Evolutionary conservation across 495 filamentous ascomycete species (phyloP).

Genomic region (Tuber borchii): DNA sequence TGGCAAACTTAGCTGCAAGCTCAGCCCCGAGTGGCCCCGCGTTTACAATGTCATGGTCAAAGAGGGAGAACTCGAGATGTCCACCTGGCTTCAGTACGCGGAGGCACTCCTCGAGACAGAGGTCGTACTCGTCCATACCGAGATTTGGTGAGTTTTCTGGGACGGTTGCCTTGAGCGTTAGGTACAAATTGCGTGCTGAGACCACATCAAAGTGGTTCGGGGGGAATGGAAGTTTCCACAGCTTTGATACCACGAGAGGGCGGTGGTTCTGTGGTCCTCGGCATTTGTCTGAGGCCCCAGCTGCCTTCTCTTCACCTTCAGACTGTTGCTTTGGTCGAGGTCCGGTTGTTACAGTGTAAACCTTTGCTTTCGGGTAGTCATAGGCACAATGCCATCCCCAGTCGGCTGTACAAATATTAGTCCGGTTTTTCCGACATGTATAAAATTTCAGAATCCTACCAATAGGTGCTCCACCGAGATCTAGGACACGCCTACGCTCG

Average conservation of each 20-base stretch:
- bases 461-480: conserved; percentile 62
- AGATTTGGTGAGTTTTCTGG: conserved; percentile 35
- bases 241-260: conserved; percentile 62
- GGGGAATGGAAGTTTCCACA: conserved; percentile 78
- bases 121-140: conserved; percentile 71
- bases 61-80: conserved; percentile 78
- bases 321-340: conserved; percentile 47
- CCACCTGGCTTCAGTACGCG: conserved; percentile 89
- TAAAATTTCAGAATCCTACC: conserved; percentile 30
- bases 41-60: conserved; percentile 83
- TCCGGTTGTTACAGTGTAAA: conserved; percentile 77
- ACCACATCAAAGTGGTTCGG: conserved; percentile 87
- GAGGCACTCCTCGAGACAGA: conserved; percentile 74
- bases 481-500: conserved; percentile 64
- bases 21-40: conserved; percentile 69
- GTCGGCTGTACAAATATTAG: conserved; percentile 48
- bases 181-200: conserved; percentile 80
- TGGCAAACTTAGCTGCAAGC: conserved; percentile 81
- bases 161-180: conserved; percentile 64
- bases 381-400: conserved; percentile 92
- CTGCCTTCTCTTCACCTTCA: conserved; percentile 18
- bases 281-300: conserved; percentile 27
- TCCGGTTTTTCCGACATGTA: neutral
- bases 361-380: conserved; percentile 72
- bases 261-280: conserved; percentile 82